Conservation (phyloP, 2,329 filamentous ascomycete genomes). For the Plectosphaerella sp. region DNA sequence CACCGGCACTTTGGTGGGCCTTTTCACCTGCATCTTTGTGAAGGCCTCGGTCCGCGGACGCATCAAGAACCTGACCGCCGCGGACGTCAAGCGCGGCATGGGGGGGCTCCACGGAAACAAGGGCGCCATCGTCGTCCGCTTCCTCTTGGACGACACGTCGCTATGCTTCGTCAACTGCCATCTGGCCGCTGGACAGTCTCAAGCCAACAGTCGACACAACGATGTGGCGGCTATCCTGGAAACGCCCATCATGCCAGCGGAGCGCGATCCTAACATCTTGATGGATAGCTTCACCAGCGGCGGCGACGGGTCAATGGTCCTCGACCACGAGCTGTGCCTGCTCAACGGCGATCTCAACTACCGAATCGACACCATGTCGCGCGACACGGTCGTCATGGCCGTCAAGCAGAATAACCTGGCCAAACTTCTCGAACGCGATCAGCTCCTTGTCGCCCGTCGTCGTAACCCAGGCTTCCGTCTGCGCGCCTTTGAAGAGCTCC, state of each 20-base stretch:
- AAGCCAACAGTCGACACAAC: constrained; percentile 86
- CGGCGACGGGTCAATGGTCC: constrained; percentile 90
- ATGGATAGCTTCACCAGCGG: constrained; percentile 81
- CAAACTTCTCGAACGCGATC: constrained; percentile 89
- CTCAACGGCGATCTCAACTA: constrained; percentile 97
- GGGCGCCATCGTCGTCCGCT: constrained; percentile 87
- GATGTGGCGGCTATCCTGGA: constrained; percentile 90
- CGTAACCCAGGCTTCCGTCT: constrained; percentile 88
- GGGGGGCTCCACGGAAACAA: constrained; percentile 95
- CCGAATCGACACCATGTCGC: constrained; percentile 94
- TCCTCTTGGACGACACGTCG: constrained; percentile 88
- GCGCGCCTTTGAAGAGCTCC: constrained; percentile 83
- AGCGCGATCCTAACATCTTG: constrained; percentile 62
- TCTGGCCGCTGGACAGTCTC: constrained; percentile 86
- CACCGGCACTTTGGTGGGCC: constrained; percentile 82
- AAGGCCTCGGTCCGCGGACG: constrained; percentile 72
- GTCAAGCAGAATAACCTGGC: constrained; percentile 75
- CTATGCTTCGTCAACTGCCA: constrained; percentile 97
- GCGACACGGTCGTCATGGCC: constrained; percentile 84
- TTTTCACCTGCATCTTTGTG: constrained; percentile 95
- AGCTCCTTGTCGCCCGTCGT: constrained; percentile 81
- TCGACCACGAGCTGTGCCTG: constrained; percentile 97
- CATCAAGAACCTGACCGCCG: constrained; percentile 71
- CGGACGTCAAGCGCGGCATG: constrained; percentile 94
- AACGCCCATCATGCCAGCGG: constrained; percentile 65